These are phyloP conservation scores for Leccinum incarnatum DNA, from an alignment of 768 basidiomycete species.

Conservation along the genomic window DNA sequence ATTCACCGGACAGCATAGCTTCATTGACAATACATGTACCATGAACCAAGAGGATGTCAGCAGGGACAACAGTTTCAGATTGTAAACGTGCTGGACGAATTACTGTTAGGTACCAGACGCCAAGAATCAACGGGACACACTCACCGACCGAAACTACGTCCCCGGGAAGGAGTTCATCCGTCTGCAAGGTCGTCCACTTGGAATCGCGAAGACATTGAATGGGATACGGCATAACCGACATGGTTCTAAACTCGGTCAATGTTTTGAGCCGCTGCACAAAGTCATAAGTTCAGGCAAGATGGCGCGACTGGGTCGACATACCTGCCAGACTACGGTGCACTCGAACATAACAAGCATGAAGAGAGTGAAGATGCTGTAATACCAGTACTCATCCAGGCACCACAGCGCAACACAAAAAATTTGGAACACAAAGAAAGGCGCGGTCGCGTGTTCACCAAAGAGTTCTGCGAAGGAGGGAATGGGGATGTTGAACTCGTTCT, in stretches of 20 bases:
- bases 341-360: slow-evolving; percentile 99
- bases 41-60: slow-evolving; percentile 87
- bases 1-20: slow-evolving; percentile 98
- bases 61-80: slow-evolving; percentile 86
- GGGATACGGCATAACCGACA: slow-evolving; percentile 89
- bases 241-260: slow-evolving; percentile 92
- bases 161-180: slow-evolving; percentile 86
- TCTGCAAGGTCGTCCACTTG: slow-evolving; percentile 78
- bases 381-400: slow-evolving; percentile 99
- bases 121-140: slow-evolving; percentile 30
- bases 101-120: slow-evolving; percentile 1
- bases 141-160: slow-evolving; percentile 81
- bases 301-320: slow-evolving; percentile 32
- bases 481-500: slow-evolving; percentile 96
- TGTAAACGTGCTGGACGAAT: slow-evolving; percentile 52
- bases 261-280: slow-evolving; percentile 78
- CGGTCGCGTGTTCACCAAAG: slow-evolving; percentile 94
- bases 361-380: slow-evolving; percentile 94
- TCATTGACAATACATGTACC: slow-evolving; percentile 98
- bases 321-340: slow-evolving; percentile 99
- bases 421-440: slow-evolving; percentile 99
- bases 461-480: slow-evolving; percentile 92
- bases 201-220: slow-evolving; percentile 79
- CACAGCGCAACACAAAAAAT: slow-evolving; percentile 96
- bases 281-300: background rate